Evolutionary conservation across 371 early-diverging fungal genomes (phyloP).

Genomic region (Mortierella sp.): DNA sequence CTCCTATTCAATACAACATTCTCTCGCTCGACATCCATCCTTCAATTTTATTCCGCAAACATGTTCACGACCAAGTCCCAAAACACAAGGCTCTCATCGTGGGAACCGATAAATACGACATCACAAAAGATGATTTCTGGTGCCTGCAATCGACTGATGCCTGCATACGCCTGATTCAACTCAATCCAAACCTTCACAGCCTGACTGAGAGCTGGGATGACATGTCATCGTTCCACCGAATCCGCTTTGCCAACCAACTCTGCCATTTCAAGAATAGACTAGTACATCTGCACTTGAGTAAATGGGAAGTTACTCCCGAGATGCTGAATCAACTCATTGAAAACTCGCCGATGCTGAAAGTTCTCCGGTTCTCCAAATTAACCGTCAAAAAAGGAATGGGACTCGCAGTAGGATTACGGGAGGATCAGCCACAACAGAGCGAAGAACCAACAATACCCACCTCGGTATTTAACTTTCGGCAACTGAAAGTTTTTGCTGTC

Average conservation of each 20-base stretch:
- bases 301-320: constrained; percentile 24
- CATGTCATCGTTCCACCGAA: constrained; percentile 35
- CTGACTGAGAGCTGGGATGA: constrained; percentile 40
- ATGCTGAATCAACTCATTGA: constrained; percentile 27
- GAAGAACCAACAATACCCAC: background rate
- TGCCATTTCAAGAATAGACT: constrained; percentile 10
- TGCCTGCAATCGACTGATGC: constrained; percentile 41
- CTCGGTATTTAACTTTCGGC: constrained; percentile 16
- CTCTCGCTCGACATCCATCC: constrained; percentile 38
- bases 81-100: constrained; percentile 18
- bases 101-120: constrained; percentile 33
- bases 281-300: constrained; percentile 22
- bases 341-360: constrained; percentile 17
- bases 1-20: constrained; percentile 13
- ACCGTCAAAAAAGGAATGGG: constrained; percentile 14
- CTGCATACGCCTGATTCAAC: constrained; percentile 26
- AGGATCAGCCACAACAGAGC: background rate
- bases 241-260: constrained; percentile 27
- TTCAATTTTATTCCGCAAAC: constrained; percentile 32
- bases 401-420: background rate
- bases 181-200: constrained; percentile 20
- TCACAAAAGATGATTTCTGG: constrained; percentile 35
- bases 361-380: constrained; percentile 26
- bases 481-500: constrained; percentile 22
- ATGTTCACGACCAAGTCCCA: constrained; percentile 33